phyloP scores from a whole-genome alignment of 1,284 basidiomycete species.

The Coniferiporia sulphurascens region DNA sequence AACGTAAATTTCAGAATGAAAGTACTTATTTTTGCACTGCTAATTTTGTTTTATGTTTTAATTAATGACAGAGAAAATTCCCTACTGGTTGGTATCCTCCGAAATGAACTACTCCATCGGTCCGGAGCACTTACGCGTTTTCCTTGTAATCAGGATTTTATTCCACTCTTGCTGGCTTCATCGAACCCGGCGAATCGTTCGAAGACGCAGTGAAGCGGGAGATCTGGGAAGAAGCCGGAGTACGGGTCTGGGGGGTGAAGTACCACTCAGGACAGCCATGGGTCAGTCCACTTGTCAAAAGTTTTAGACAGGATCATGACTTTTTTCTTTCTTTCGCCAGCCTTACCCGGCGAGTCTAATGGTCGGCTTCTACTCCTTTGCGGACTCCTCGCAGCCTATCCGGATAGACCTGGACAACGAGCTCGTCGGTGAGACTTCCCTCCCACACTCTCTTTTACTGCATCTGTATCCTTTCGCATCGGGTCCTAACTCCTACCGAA shows the following conservation, averaged over 20 bases:
- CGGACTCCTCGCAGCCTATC: constrained; percentile 69
- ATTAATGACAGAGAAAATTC: constrained; percentile 51
- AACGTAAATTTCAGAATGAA: constrained; percentile 48
- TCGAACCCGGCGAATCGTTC: constrained; percentile 91
- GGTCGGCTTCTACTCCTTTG: constrained; percentile 84
- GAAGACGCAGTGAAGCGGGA: constrained; percentile 93
- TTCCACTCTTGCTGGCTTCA: constrained; percentile 87
- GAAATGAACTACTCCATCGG: background rate
- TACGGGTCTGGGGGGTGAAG: constrained; percentile 76
- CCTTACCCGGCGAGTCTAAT: constrained; percentile 88
- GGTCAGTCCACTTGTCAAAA: constrained; percentile 38
- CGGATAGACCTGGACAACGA: constrained; percentile 93
- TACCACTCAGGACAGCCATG: constrained; percentile 88
- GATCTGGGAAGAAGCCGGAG: constrained; percentile 93
- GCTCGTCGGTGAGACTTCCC: constrained; percentile 64
- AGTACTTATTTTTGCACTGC: background rate
- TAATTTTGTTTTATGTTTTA: constrained; percentile 1
- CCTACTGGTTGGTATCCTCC: constrained; percentile 35
- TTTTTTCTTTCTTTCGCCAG: constrained; percentile 32
- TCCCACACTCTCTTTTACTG: background rate
- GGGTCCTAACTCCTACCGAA: background rate
- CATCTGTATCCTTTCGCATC: background rate
- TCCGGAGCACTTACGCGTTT: background rate
- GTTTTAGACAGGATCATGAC: background rate
- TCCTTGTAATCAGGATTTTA: constrained; percentile 47